Conservation (phyloP, 805 yeast species). For the Ogataea allantospora region DNA sequence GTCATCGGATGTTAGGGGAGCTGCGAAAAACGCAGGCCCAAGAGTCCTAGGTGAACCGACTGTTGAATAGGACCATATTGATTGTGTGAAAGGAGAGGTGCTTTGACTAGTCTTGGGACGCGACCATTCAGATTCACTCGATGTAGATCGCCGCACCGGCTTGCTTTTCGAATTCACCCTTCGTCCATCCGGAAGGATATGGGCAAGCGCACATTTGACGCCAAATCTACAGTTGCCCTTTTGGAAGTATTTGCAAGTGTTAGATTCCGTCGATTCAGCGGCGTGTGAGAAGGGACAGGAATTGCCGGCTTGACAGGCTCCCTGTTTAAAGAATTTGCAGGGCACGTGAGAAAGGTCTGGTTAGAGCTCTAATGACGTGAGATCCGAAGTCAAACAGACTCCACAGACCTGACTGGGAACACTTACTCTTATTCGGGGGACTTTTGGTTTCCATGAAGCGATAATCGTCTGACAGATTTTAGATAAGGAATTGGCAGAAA, state of each 20-base stretch:
- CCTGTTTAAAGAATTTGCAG: slow-evolving; percentile 89
- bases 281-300: slow-evolving; percentile 91
- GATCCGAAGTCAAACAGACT: no score
- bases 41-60: slow-evolving; percentile 6
- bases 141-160: slow-evolving; percentile 6
- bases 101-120: slow-evolving; percentile 18
- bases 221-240: slow-evolving; percentile 98
- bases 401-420: background rate
- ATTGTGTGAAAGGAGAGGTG: slow-evolving; percentile 26
- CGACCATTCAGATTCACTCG: slow-evolving; percentile 10
- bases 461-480: background rate
- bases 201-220: slow-evolving; percentile 89
- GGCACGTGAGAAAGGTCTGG: slow-evolving; percentile 88
- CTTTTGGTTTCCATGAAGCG: slow-evolving; percentile 16
- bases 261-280: slow-evolving; percentile 51
- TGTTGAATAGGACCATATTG: slow-evolving; percentile 24
- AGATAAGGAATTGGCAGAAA: slow-evolving; percentile 11
- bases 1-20: slow-evolving; percentile 24
- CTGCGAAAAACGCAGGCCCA: slow-evolving; percentile 9
- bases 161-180: slow-evolving; percentile 54
- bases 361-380: background rate
- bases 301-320: slow-evolving; percentile 91
- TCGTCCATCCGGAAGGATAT: slow-evolving; percentile 85
- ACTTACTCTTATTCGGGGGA: slow-evolving; percentile 28
- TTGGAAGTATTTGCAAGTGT: slow-evolving; percentile 89